Base-by-base conservation (phyloP, 768 basidiomycete species). In the Trametes cinnabarina region DNA sequence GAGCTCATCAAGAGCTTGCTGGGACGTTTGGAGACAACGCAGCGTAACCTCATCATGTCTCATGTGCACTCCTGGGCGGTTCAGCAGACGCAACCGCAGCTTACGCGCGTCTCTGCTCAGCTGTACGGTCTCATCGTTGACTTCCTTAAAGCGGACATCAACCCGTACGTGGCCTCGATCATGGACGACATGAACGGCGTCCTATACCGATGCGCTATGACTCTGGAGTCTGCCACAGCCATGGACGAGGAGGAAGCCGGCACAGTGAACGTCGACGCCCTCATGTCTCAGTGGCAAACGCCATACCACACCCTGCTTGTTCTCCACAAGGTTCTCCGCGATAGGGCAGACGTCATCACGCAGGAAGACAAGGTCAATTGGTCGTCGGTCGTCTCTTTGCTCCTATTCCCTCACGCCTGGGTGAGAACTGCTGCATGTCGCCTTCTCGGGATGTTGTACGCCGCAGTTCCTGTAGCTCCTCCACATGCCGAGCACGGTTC, bases 401-500 rank as follows among this genome's bases (percentile, higher is more conserved):
- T 98, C 3, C 77, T 89, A 2, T 98, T 88, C 74, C 94, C 95
- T 4, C 97, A 99, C 70, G 83, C 92, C 4, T 98, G 95, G 96
- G 94, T 97, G 0, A 87, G 95, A 40, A 85, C 83, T 5, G 88
- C 87, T 0, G 80, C 94, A 1, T 87, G 87, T 57, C 80, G 92
- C 54, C 77, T 94, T 12, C 69, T 97, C 3, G 92, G 92, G 17
- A 65, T 79, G 20, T 73, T 94, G 4, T 94, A 90, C 69, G 71
- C 80, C 5, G 77, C 81, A 3, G 68, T 80, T 12, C 81, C 82
- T 30, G 71, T 77, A 3, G 69, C 75, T 4, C 62, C 72, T 3
- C 79, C 82, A 0, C 61, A 64, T 3, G 44, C 62, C 58, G 61
- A 71, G 25, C 66, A 68, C 4, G 57, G 51, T 7, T 76, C 79